phyloP scores from a whole-genome alignment of 2,329 filamentous ascomycete species.

The Nigrograna mackinnonii region DNA sequence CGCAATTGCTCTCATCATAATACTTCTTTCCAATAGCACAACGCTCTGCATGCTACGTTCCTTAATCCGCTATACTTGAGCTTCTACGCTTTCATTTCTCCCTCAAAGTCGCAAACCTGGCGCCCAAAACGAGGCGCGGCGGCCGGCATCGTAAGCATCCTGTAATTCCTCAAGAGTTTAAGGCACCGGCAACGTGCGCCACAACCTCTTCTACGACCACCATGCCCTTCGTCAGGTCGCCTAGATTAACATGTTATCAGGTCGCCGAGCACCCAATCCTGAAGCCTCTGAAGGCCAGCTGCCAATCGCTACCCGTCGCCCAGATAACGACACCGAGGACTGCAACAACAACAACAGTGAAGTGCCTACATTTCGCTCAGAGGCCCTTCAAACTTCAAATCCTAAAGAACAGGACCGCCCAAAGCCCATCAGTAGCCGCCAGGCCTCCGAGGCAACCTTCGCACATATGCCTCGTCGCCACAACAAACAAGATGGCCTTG shows the following conservation, averaged over 20 bases:
- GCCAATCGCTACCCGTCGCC: slow-evolving; percentile 17
- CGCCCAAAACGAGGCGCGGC: slow-evolving; percentile 17
- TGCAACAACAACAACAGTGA: not conserved
- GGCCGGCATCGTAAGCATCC: slow-evolving; percentile 26
- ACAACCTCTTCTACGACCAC: too few species aligned
- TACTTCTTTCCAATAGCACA: too few species aligned
- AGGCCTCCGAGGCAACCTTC: slow-evolving; percentile 4
- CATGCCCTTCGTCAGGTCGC: too few species aligned
- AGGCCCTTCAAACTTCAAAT: slow-evolving; percentile 13
- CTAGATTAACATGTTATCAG: too few species aligned
- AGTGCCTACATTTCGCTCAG: slow-evolving; percentile 15
- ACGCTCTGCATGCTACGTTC: too few species aligned
- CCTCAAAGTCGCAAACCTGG: slow-evolving; percentile 22
- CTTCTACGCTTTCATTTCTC: too few species aligned
- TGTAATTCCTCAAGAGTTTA: too few species aligned
- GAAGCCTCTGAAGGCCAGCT: slow-evolving; percentile 15
- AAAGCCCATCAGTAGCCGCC: not conserved
- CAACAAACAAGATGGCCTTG: not conserved
- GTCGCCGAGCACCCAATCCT: slow-evolving; percentile 19
- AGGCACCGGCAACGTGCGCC: too few species aligned
- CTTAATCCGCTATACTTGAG: too few species aligned
- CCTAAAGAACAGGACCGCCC: slow-evolving; percentile 3
- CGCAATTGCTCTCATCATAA: too few species aligned
- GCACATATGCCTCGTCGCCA: too few species aligned
- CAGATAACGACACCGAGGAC: slow-evolving; percentile 14